A percentile compares a stretch with the other conserved stretches of the same genome.
Evolutionary conservation across 1,284 basidiomycete species (phyloP).

Genomic region (Moesziomyces aphidis): DNA sequence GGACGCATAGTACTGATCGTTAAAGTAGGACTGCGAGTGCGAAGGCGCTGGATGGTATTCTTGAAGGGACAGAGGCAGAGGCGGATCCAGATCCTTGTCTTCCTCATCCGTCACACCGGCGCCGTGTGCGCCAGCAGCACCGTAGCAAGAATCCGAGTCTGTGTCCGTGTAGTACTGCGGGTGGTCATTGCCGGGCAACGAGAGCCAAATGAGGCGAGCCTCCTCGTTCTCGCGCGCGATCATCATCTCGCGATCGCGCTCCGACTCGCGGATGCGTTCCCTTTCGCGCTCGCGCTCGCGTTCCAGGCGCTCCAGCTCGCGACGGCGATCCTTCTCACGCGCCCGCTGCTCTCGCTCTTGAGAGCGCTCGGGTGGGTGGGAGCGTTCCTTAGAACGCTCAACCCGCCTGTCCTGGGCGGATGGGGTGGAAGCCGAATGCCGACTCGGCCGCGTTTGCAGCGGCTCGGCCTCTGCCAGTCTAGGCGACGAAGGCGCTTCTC

Average conservation of each 20-base stretch:
- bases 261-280: slow-evolving; percentile 47
- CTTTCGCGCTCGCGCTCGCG: slow-evolving; percentile 46
- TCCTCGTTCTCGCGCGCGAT: slow-evolving; percentile 52
- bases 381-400: slow-evolving; percentile 31
- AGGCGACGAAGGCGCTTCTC: slow-evolving; percentile 8
- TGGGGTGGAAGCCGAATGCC: slow-evolving; percentile 18
- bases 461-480: slow-evolving; percentile 11
- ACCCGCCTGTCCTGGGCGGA: slow-evolving; percentile 22
- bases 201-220: slow-evolving; percentile 53
- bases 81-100: slow-evolving; percentile 48
- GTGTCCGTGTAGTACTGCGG: slow-evolving; percentile 61
- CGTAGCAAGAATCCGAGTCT: slow-evolving; percentile 52
- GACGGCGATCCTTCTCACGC: slow-evolving; percentile 41
- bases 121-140: slow-evolving; percentile 37
- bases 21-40: slow-evolving; percentile 25
- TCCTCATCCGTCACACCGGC: slow-evolving; percentile 44
- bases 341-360: slow-evolving; percentile 48
- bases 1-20: slow-evolving; percentile 16
- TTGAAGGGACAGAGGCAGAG: slow-evolving; percentile 34
- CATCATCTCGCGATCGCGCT: slow-evolving; percentile 47
- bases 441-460: slow-evolving; percentile 12
- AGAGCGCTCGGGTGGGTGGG: slow-evolving; percentile 28
- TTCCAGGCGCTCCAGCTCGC: slow-evolving; percentile 38
- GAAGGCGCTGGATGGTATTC: slow-evolving; percentile 40
- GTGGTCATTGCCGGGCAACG: slow-evolving; percentile 57